Evolutionary conservation across 2,329 filamentous ascomycete species (phyloP), one percentile per base, ranked within the genome.

Genomic region (Ophiostoma sp.): DNA sequence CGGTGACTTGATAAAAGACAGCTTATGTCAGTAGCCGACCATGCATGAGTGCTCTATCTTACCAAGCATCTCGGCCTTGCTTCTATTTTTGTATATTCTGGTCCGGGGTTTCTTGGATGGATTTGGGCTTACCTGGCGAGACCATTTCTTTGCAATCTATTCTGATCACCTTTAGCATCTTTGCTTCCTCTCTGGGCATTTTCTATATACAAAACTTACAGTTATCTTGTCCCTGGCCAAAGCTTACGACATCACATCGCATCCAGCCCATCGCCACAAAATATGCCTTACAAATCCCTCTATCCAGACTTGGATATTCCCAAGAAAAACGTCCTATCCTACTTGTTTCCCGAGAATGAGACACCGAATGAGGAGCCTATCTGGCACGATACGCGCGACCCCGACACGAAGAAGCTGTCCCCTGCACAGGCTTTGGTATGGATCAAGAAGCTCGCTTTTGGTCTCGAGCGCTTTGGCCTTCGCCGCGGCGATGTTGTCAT

Each of bases 401-500:
- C 81, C 3, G 73, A 74, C 10, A 77, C 79, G 31, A 72, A 68
- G 65, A 80, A 77, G 67, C 77, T 87, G 10, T 85, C 83, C 0
- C 81, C 83, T 0, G 78, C 77, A 41, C 79, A 85, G 74, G 76
- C 82, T 33, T 74, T 87, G 39, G 74, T 77, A 78, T 87, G 84
- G 84, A 79, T 83, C 54, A 84, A 82, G 74, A 78, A 84, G 70
- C 74, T 87, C n/a, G 83, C 81, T 0, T 76, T 79, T 52, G 84
- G 85, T 4, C 78, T 93, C 31, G 82, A 82, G 65, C 83, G 84
- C 69, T 83, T 85, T n/a, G 92, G 91, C 1, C 79, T 94, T 23
- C 79, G 87, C 71, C 80, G 82, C 0, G 89, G 90, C 13, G 91
- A 93, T 74, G 86, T 90, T 3, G 86, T 94, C 3, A 80, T 94